Base-by-base conservation (phyloP, 805 yeast species). In the Ogataea glucozyma region DNA sequence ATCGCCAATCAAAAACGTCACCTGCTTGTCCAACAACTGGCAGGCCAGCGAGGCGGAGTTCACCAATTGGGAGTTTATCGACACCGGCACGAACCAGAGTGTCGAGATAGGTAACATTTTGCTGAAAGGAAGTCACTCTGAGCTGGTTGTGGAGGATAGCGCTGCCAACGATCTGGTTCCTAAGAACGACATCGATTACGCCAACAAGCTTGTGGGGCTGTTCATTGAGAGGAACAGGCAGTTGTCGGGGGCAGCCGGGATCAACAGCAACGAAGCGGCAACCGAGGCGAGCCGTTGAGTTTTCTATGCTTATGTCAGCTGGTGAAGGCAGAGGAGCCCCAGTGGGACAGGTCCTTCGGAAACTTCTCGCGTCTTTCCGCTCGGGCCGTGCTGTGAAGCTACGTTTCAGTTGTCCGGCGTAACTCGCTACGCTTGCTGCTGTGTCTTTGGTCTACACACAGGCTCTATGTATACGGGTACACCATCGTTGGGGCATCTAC, bases 151-250 rank as follows among this genome's bases (percentile, higher is more conserved):
- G 6, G 57, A 55, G 11, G 40, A 49, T 18, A 47, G 44, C 9
- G 37, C 29, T 8, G 35, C 31, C 6, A 34, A 51, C 36, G 61
- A 54, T 23, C 32, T 58, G 20, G 37, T 29, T n/a, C 56, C 60
- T 1, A 53, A 48, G 29, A 44, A 44, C 14, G 57, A 61, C 40
- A 29, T 59, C 20, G 46, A 48, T 3, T 57, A 59, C 38, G 46
- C 50, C 7, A 32, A 47, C 8, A 46, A 44, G 24, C 47, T 61
- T 16, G 52, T 53, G 8, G 42, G 36, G 4, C 34, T 61, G 34
- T 60, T 61, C 27, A 40, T 38, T 9, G 48, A 46, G 26, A 42
- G 62, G 31, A 58, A 54, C 35, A 40, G 39, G 10, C 61, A 58
- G 30, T 35, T 54, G 21, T 18, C 14, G 11, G 47, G 39, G 13